These are phyloP conservation scores for Boletus vermiculosoides DNA, from an alignment of 768 basidiomycete genomes.

Conservation along the genomic window DNA sequence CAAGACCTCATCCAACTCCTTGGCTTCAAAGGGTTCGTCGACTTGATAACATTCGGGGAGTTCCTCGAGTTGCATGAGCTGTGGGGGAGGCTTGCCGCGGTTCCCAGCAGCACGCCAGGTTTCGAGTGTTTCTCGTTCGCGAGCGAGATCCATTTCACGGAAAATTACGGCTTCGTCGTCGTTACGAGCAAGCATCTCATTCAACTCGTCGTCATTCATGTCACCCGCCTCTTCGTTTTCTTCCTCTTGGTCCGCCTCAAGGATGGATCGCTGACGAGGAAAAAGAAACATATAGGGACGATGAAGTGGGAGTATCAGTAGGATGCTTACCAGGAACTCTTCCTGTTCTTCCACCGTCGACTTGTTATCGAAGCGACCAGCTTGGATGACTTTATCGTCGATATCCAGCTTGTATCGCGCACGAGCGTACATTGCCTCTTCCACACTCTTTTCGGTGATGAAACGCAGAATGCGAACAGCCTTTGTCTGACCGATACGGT, in stretches of 20 bases:
- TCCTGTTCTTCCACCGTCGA: constrained; percentile 98
- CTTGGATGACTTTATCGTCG: constrained; percentile 99
- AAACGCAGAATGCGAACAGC: constrained; percentile 95
- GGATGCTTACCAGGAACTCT: constrained; percentile 72
- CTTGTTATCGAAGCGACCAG: constrained; percentile 98
- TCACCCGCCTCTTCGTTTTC: constrained; percentile 88
- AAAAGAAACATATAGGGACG: constrained; percentile 8
- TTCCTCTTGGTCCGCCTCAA: constrained; percentile 87
- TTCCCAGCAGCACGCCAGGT: constrained; percentile 73
- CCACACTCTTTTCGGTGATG: constrained; percentile 97
- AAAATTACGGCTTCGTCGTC: constrained; percentile 79
- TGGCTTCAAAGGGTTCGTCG: constrained; percentile 77
- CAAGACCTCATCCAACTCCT: constrained; percentile 45
- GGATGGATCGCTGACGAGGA: constrained; percentile 69
- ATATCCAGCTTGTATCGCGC: constrained; percentile 97
- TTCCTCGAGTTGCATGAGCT: constrained; percentile 83
- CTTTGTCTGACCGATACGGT: constrained; percentile 99
- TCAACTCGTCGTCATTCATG: constrained; percentile 94
- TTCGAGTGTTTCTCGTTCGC: constrained; percentile 64
- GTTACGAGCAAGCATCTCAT: constrained; percentile 83
- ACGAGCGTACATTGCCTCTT: constrained; percentile 95
- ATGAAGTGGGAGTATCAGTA: not conserved
- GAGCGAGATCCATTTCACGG: constrained; percentile 77
- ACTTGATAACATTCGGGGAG: constrained; percentile 89
- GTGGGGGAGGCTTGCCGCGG: constrained; percentile 72